Percentiles rank a stretch among this genome's conserved stretches.
phyloP scores from a whole-genome alignment of 2,329 filamentous ascomycete species.

The Colletotrichum neosansevieriae region DNA sequence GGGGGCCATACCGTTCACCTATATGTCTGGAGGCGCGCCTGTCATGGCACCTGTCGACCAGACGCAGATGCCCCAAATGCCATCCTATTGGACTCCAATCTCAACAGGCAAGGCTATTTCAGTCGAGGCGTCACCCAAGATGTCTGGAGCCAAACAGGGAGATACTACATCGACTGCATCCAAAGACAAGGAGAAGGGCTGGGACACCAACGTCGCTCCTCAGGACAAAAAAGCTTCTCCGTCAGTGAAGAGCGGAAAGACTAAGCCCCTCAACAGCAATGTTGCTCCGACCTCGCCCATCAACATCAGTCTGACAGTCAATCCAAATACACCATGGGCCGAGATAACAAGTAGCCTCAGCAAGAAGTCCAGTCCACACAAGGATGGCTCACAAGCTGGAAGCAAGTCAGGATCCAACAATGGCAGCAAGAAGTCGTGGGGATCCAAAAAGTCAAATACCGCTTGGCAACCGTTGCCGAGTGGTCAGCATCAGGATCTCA shows the following conservation, averaged over 20 bases:
- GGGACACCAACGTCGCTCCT: constrained; percentile 39
- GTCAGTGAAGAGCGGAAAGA: constrained; percentile 5
- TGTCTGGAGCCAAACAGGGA: constrained; percentile 29
- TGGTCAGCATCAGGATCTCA: constrained; percentile 36
- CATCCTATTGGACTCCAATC: constrained; percentile 16
- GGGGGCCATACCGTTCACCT: constrained; percentile 17
- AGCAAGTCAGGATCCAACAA: constrained; percentile 30
- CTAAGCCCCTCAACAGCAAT: constrained; percentile 8
- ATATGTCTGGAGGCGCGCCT: constrained; percentile 30
- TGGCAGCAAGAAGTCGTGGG: constrained; percentile 37
- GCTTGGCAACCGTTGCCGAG: constrained; percentile 21
- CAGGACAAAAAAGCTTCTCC: constrained; percentile 9
- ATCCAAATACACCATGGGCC: constrained; percentile 38
- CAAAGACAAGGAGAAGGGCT: constrained; percentile 40
- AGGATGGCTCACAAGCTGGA: constrained; percentile 13
- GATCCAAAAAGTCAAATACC: constrained; percentile 33
- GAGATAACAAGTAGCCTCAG: constrained; percentile 18
- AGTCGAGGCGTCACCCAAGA: constrained; percentile 18
- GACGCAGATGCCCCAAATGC: constrained; percentile 29
- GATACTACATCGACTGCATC: constrained; percentile 12
- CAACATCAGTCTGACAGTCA: constrained; percentile 35
- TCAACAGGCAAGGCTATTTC: constrained; percentile 18
- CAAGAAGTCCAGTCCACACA: constrained; percentile 31
- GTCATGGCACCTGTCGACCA: constrained; percentile 25
- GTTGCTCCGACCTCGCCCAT: constrained; percentile 30